Conservation (phyloP, 1,139 yeast genomes). For the Protomyces inouyei region DNA sequence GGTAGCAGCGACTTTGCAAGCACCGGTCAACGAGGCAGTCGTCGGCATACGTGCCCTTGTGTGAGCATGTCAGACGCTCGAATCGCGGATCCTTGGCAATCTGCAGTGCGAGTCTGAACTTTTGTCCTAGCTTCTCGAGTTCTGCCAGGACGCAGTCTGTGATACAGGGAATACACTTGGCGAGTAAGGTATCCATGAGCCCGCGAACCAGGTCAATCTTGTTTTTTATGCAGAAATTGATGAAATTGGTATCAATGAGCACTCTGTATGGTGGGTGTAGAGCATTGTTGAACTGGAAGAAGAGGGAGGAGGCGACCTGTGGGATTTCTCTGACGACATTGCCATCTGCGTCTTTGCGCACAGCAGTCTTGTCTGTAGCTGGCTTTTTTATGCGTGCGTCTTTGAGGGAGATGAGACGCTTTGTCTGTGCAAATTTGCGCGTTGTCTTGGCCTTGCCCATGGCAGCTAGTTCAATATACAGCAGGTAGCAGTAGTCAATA, state of each 20-base stretch:
- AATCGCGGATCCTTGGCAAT: conserved; percentile 93
- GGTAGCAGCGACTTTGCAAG: conserved; percentile 91
- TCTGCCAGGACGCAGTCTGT: conserved; percentile 99
- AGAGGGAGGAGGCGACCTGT: conserved; percentile 90
- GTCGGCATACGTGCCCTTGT: conserved; percentile 96
- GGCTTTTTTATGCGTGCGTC: conserved; percentile 55
- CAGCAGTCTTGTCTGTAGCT: conserved; percentile 43
- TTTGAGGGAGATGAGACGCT: conserved; percentile 68
- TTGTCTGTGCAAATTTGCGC: conserved; percentile 89
- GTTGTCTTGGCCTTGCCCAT: conserved; percentile 98
- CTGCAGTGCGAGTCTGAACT: conserved; percentile 77
- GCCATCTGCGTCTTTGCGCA: conserved; percentile 37
- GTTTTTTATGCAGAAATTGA: conserved; percentile 91
- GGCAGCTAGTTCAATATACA: not conserved
- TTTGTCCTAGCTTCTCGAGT: conserved; percentile 90
- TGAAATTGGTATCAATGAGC: conserved; percentile 89
- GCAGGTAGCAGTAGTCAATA: too few relatives aligned
- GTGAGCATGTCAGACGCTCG: conserved; percentile 78
- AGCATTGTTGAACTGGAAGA: conserved; percentile 89
- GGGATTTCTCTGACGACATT: conserved; percentile 76
- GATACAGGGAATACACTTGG: conserved; percentile 89
- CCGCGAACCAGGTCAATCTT: conserved; percentile 89
- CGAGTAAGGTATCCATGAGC: conserved; percentile 90
- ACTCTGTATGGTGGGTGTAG: conserved; percentile 96
- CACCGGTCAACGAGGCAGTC: conserved; percentile 92